A percentile compares a stretch with the other conserved stretches of the same genome.
Evolutionary conservation across 495 filamentous ascomycete species (phyloP).

Genomic region (Hamigera avellanea): DNA sequence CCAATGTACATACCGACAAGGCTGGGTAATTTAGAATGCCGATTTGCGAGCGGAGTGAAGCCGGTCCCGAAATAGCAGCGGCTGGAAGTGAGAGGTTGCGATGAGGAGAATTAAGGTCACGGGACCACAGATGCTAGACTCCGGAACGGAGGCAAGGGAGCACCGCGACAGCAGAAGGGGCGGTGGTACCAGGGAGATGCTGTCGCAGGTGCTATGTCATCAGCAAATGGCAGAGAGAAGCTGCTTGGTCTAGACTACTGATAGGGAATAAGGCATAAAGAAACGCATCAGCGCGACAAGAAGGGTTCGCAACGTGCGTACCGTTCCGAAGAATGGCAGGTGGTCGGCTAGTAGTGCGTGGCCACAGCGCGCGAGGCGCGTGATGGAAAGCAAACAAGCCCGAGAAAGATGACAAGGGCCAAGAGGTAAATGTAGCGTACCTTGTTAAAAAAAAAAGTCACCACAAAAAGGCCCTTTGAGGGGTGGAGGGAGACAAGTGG

Average conservation of each 20-base stretch:
- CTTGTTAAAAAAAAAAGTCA: neutral
- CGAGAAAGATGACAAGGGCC: neutral
- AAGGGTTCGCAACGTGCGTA: slow-evolving; percentile 9
- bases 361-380: slow-evolving; percentile 19
- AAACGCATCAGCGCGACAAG: slow-evolving; percentile 8
- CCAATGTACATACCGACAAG: slow-evolving; percentile 35
- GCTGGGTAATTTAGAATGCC: slow-evolving; percentile 34
- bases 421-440: neutral
- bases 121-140: slow-evolving; percentile 23
- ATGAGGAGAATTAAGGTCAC: slow-evolving; percentile 18
- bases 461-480: slow-evolving; percentile 1
- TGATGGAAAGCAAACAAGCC: slow-evolving; percentile 5
- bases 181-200: slow-evolving; percentile 2
- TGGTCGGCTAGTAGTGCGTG: slow-evolving; percentile 21
- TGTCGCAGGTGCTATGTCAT: slow-evolving; percentile 3
- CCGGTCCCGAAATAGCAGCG: slow-evolving; percentile 30
- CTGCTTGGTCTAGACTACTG: too few relatives aligned
- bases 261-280: neutral
- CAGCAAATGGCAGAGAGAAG: slow-evolving; percentile 4
- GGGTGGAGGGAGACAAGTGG: slow-evolving; percentile 4
- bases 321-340: slow-evolving; percentile 13
- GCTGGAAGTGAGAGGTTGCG: slow-evolving; percentile 15
- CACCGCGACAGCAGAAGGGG: slow-evolving; percentile 1
- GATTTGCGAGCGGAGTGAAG: slow-evolving; percentile 32
- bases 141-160: slow-evolving; percentile 8